Base-by-base conservation (phyloP, 352 stramenopile species). In the Phytophthora meadii region DNA sequence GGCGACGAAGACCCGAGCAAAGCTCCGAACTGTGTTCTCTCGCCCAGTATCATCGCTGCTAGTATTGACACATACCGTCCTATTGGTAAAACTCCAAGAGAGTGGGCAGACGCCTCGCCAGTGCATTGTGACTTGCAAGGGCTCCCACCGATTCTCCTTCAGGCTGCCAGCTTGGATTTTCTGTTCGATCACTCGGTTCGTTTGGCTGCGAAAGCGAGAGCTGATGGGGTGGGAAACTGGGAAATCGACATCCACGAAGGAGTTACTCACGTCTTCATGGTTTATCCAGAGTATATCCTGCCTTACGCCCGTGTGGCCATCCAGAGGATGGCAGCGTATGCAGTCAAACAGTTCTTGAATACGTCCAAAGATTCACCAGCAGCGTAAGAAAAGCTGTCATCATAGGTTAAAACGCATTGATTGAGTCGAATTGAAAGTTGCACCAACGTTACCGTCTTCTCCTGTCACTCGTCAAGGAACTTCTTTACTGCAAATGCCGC, bases 401-500 rank as follows among this genome's bases (percentile, higher is more conserved):
- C 30, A 36, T 12, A 36, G 30, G 4, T 36, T 36, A 36, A 36
- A 36, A 36, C 9, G 9, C 30, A 14, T 36, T 36, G 30, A 36
- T 36, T 36, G 30, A 36, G 8, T 12, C 30, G 4, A 36, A 36
- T 8, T 36, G 9, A 36, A 14, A 36, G 7, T 10, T 36, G 30
- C 30, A 14, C 30, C 0, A 36, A 14, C 9, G 4, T 36, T 36
- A 36, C 30, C 30, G 28, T 22, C 22, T 22, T 22, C 22, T 22
- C 22, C 22, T 22, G 28, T 59, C 30, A 59, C 4, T 1, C 40
- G 12, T 48, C 41, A 0, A 46, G 32, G 37, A 76, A 66, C 9
- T 78, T 47, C 4, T 51, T 66, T 17, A 60, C 73, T 17, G 68
- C 68, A 22, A 81, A 82, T 1, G 34, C 39, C 12, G 68, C 77